Conservation (phyloP, 176 grass and related monocot genomes). For the Avena atlantica region DNA sequence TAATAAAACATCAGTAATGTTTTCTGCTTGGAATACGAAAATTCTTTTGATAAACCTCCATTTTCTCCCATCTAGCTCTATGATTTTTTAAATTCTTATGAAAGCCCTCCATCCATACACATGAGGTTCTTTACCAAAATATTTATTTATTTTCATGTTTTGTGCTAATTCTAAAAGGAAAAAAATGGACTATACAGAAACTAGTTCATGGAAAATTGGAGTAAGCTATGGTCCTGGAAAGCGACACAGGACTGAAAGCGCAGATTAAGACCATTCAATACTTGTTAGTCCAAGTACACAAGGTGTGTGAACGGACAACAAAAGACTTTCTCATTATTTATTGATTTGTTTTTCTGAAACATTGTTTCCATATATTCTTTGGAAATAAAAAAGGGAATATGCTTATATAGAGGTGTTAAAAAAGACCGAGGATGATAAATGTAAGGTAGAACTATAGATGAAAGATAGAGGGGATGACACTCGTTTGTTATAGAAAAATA, state of each 20-base stretch:
- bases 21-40: no score
- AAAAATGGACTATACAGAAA: background rate
- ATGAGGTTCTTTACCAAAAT: background rate
- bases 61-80: background rate
- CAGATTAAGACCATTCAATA: background rate
- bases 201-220: background rate
- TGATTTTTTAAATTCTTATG: background rate
- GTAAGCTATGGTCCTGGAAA: slow-evolving; percentile 4
- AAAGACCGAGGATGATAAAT: background rate
- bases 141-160: background rate
- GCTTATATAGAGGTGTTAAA: background rate
- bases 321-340: background rate
- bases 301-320: slow-evolving; percentile 6
- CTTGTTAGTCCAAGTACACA: slow-evolving; percentile 15
- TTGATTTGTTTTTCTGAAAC: background rate
- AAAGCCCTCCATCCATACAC: background rate
- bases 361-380: background rate
- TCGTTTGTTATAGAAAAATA: background rate
- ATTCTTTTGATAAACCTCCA: background rate
- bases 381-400: background rate
- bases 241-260: background rate
- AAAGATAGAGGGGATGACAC: no score
- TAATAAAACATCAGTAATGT: background rate
- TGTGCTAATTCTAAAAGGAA: background rate
- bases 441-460: background rate